phyloP scores from a whole-genome alignment of 1,139 yeast genomes.

The Hyphopichia khmerensis region DNA sequence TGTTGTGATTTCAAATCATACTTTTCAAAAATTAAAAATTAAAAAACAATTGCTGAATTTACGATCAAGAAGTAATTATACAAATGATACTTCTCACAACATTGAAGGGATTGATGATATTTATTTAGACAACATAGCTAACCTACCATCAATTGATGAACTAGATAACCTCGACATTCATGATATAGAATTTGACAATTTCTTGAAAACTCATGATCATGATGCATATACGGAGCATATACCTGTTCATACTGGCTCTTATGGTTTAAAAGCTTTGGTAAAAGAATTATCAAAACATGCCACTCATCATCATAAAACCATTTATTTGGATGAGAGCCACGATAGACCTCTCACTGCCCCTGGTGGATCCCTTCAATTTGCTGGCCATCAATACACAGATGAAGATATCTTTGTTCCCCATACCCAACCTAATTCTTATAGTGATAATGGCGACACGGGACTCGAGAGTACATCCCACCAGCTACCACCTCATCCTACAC shows the following conservation, averaged over 20 bases:
- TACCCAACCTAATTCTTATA: slow-evolving; percentile 6
- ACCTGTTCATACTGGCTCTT: slow-evolving; percentile 26
- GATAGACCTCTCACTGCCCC: slow-evolving; percentile 17
- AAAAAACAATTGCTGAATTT: slow-evolving; percentile 21
- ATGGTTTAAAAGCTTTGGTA: slow-evolving; percentile 34
- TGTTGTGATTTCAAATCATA: slow-evolving; percentile 35
- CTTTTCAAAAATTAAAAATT: slow-evolving; percentile 19
- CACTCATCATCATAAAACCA: slow-evolving; percentile 8
- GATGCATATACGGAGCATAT: slow-evolving; percentile 6
- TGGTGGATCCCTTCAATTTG: slow-evolving; percentile 4
- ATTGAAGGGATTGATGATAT: slow-evolving; percentile 17
- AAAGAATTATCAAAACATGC: slow-evolving; percentile 33
- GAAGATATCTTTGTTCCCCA: slow-evolving; percentile 6
- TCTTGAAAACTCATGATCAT: slow-evolving; percentile 7
- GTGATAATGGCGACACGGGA: no score
- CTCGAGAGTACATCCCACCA: no score
- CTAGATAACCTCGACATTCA: slow-evolving; percentile 15
- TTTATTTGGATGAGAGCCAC: slow-evolving; percentile 9
- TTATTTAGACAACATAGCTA: slow-evolving; percentile 21
- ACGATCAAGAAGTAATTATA: slow-evolving; percentile 26
- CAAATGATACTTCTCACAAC: slow-evolving; percentile 6
- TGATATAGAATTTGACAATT: slow-evolving; percentile 14
- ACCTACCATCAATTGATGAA: slow-evolving; percentile 35
- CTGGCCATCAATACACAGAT: background rate
- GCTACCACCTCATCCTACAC: no score